Evolutionary conservation across 2,329 filamentous ascomycete species (phyloP), one percentile per base, ranked within the genome.

Genomic region (Aspergillus tamarii): DNA sequence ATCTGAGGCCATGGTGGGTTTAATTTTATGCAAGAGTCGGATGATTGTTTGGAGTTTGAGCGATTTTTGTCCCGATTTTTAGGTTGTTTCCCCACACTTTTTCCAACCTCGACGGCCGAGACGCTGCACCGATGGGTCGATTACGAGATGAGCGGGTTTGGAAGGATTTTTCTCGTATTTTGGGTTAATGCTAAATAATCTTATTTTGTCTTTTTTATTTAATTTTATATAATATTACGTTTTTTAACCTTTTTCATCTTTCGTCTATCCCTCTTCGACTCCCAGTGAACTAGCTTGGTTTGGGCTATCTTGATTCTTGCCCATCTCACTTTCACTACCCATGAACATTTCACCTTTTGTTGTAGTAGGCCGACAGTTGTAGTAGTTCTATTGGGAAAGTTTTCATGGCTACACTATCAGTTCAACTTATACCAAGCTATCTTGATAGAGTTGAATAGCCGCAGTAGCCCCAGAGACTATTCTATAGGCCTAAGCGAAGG

Each of bases 21-120:
- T 26, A 26, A 26, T 26, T 26, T 26, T 4, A 55, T 55, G 52
- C 21, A 41, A 26, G 32, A 23, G 32, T 55, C 34, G 32, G 52
- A 39, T 55, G 52, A 14, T 39, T 39, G 52, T 28, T 41, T 32
- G 48, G 52, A 21, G 32, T 2, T 26, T 26, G 52, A 39, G 52
- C 14, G 32, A 55, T 26, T 55, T 55, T 55, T 55, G 32, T n/a
- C 52, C 50, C 52, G 30, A 55, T 23, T 55, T 39, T 55, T 23
- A 34, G 50, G 52, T 12, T 34, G 9, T 34, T 21, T 39, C 32
- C 32, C 52, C 52, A 39, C 52, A 36, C 34, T 14, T 26, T 26
- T 14, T 26, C n/a, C 8, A 21, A 2, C 26, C 34, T 32, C 28
- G 16, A 41, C 39, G 12, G 43, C 43, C 43, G n/a, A 46, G 43